These are phyloP conservation scores for Trichosanthes cucumerina DNA, from an alignment of 306 rosid species.

Conservation along the genomic window DNA sequence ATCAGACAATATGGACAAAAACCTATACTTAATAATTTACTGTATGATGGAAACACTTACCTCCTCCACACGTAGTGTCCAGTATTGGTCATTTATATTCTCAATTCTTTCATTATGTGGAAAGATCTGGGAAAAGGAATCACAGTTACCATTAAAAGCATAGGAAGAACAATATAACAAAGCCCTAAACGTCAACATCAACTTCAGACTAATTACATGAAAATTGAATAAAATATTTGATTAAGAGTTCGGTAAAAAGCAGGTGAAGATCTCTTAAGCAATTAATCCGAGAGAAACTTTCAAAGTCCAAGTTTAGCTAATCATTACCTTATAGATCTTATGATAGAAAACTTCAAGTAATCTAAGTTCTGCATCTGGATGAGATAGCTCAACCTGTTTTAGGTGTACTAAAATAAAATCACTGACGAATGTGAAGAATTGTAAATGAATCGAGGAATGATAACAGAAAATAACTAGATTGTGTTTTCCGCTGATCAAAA, in stretches of 20 bases:
- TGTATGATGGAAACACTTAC: conserved; percentile 18
- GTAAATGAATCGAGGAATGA: not conserved
- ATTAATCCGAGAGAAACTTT: not conserved
- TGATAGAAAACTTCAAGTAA: conserved; percentile 89
- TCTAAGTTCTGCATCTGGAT: conserved; percentile 74
- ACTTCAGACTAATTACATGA: not conserved
- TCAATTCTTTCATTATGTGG: conserved; percentile 55
- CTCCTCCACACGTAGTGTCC: conserved; percentile 80
- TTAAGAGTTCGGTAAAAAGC: not conserved
- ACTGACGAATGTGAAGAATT: not conserved
- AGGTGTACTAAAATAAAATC: conserved; percentile 1
- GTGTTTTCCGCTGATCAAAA: not conserved
- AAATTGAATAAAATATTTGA: not conserved
- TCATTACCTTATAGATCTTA: conserved; percentile 78
- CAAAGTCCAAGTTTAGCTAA: not conserved
- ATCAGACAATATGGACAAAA: not conserved
- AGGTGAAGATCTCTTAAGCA: not conserved
- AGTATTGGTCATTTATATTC: conserved; percentile 73
- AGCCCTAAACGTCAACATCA: not conserved
- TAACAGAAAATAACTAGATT: not conserved
- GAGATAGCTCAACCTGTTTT: conserved; percentile 82
- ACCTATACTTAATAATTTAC: not conserved
- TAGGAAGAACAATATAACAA: not conserved
- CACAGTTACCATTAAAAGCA: not conserved
- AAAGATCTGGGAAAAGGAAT: conserved; percentile 38